phyloP scores from a whole-genome alignment of 495 filamentous ascomycete genomes.

The Neurospora sp. region DNA sequence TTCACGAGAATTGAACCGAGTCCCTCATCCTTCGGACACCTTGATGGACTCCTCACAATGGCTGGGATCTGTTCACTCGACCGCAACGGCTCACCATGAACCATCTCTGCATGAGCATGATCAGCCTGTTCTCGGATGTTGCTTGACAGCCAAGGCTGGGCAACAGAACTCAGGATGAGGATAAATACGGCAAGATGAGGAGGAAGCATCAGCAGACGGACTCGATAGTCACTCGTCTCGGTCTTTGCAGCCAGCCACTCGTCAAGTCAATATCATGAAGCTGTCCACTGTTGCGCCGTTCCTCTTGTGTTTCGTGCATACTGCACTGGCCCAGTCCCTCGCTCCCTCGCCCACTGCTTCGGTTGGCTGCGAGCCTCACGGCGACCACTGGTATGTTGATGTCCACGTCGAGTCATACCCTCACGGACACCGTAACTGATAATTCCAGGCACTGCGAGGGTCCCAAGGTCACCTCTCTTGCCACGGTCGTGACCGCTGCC shows the following conservation, averaged over 20 bases:
- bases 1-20: neutral
- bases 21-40: neutral
- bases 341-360: slow-evolving; percentile 28
- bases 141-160: neutral
- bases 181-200: neutral
- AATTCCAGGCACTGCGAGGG: slow-evolving; percentile 25
- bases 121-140: neutral
- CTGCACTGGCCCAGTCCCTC: slow-evolving; percentile 13
- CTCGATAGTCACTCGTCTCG: neutral
- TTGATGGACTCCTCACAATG: neutral
- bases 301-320: slow-evolving; percentile 13
- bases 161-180: neutral
- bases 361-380: slow-evolving; percentile 26
- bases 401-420: neutral
- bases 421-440: neutral
- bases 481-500: neutral
- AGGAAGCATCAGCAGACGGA: neutral
- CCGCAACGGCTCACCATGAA: neutral
- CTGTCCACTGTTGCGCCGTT: slow-evolving; percentile 3
- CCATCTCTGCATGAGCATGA: slow-evolving; percentile 1
- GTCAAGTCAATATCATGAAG: slow-evolving; percentile 14
- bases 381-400: slow-evolving; percentile 25
- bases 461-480: slow-evolving; percentile 9
- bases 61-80: neutral
- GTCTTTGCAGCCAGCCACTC: neutral